Evolutionary conservation across 805 yeast species (phyloP).

Genomic region (Wickerhamiella kurtzmanii): DNA sequence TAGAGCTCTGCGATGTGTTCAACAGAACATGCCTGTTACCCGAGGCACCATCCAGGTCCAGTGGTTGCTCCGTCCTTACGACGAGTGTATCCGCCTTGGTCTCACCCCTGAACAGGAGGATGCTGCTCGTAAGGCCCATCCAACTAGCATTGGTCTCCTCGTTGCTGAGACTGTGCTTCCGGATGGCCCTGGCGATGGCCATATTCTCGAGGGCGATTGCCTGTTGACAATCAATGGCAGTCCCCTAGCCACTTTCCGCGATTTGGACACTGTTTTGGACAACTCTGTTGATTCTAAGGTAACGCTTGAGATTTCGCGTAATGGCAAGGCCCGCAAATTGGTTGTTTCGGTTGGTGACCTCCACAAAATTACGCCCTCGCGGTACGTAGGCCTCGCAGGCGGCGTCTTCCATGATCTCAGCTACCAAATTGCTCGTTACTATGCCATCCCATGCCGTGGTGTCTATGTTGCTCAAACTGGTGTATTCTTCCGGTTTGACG

Average conservation of each 20-base stretch:
- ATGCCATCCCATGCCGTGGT: conserved; percentile 73
- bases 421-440: conserved; percentile 77
- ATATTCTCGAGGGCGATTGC: conserved; percentile 74
- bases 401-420: conserved; percentile 76
- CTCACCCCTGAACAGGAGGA: conserved; percentile 61
- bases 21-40: conserved; percentile 43
- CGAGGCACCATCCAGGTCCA: conserved; percentile 89
- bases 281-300: conserved; percentile 47
- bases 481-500: conserved; percentile 43
- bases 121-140: conserved; percentile 52
- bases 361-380: conserved; percentile 68
- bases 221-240: conserved; percentile 58
- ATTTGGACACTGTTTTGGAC: conserved; percentile 76
- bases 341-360: conserved; percentile 54
- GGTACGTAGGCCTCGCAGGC: conserved; percentile 72
- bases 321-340: conserved; percentile 45
- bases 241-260: conserved; percentile 53
- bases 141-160: conserved; percentile 62
- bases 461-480: conserved; percentile 67
- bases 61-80: conserved; percentile 77
- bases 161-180: conserved; percentile 76
- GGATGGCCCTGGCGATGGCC: conserved; percentile 67
- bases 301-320: conserved; percentile 53
- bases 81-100: conserved; percentile 81
- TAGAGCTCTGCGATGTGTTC: conserved; percentile 69